Conservation (phyloP, 768 basidiomycete species). For the Tylopilus plumbeoviolaceoides region DNA sequence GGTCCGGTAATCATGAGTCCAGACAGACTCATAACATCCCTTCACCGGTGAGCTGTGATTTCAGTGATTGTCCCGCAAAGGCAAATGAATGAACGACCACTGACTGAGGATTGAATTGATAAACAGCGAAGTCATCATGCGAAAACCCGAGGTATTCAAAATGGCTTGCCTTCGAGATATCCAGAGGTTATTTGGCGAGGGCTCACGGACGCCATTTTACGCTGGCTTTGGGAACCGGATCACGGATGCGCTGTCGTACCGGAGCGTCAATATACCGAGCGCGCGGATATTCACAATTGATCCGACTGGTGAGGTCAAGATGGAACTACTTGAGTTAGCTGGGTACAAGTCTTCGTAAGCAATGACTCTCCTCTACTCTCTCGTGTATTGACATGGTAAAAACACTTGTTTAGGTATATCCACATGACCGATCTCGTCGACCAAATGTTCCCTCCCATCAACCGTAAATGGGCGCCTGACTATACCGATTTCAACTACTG, state of each 20-base stretch:
- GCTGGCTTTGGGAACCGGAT: constrained; percentile 98
- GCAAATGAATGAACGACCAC: background rate
- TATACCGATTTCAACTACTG: constrained; percentile 98
- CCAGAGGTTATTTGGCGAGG: constrained; percentile 79
- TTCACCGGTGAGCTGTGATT: constrained; percentile 72
- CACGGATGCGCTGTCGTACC: constrained; percentile 97
- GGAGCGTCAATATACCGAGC: constrained; percentile 91
- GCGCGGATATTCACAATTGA: constrained; percentile 97
- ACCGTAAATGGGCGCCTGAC: constrained; percentile 82
- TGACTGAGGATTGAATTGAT: background rate
- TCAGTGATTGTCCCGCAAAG: background rate
- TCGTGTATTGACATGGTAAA: background rate
- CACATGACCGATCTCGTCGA: constrained; percentile 99
- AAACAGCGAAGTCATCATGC: constrained; percentile 92
- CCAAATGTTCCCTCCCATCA: constrained; percentile 97
- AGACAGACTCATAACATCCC: constrained; percentile 87
- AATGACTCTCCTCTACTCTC: background rate
- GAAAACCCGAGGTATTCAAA: constrained; percentile 99
- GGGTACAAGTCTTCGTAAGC: constrained; percentile 95
- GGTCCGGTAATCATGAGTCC: constrained; percentile 99
- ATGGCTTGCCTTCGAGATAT: constrained; percentile 98
- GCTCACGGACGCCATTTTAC: constrained; percentile 77
- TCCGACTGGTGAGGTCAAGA: constrained; percentile 90
- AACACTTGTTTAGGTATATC: constrained; percentile 63
- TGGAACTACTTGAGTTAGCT: constrained; percentile 92